Evolutionary conservation across 371 early-diverging fungal species (phyloP), one percentile per base, ranked within the genome.

Genomic region (Mycotypha africana): DNA sequence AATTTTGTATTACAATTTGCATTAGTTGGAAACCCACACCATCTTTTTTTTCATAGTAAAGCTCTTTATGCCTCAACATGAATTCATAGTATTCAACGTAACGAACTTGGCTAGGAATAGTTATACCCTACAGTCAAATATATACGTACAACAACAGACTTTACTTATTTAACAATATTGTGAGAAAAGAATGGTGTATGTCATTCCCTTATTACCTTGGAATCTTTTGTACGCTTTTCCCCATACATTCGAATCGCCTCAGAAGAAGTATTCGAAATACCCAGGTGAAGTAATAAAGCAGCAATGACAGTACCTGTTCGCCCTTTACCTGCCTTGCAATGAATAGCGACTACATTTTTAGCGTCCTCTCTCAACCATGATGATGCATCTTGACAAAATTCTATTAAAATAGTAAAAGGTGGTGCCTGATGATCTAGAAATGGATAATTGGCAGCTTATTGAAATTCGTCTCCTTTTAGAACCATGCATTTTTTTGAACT

Each of bases 321-420:
- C 4, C 89, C 89, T 46, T 88, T 88, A 9, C 88, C 89, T 16
- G 89, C 89, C 50, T 87, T 87, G 49, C 89, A 88, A 51, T 88
- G 89, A 5, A 88, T 62, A 1, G 74, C 86, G 0, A 82, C 84
- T 8, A 84, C 74, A 38, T 85, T 77, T 2, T 57, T 40, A 3
- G 50, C 10, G 11, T 65, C 62, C 10, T 38, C 41, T 8, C 63
- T 44, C 5, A 87, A 44, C 81, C 82, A 88, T 15, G 53, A 49
- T 2, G 65, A 55, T 2, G 84, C 83, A 47, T 84, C 85, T 34
- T 60, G 48, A 33, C 84, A 81, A 34, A 87, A 77, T 0, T 65
- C 53, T 24, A 66, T 53, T 30, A 87, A 52, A 1, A 74, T 34
- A 9, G 65, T 47, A 41, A 87, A 73, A 2, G 83, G 78, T 2